A percentile compares a stretch with the other conserved stretches of the same genome.
Conservation (phyloP, 805 yeast species). For the Lachancea thermotolerans region DNA sequence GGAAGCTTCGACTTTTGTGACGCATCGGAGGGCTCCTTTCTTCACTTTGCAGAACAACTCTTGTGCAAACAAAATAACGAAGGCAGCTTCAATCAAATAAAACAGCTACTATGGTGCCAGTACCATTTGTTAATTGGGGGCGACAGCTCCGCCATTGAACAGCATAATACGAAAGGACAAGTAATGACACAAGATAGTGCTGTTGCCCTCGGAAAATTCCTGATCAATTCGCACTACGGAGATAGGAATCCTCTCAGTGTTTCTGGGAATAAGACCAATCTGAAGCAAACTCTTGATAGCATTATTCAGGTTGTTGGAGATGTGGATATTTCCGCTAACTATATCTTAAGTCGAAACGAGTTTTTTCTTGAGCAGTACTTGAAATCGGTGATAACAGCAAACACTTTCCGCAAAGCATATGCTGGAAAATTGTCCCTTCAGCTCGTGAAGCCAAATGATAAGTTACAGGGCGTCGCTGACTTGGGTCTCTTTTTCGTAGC, state of each 20-base stretch:
- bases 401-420: slow-evolving; percentile 43
- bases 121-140: slow-evolving; percentile 60
- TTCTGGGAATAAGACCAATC: slow-evolving; percentile 54
- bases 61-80: slow-evolving; percentile 38
- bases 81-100: slow-evolving; percentile 57
- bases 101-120: slow-evolving; percentile 73
- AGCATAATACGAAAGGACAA: slow-evolving; percentile 49
- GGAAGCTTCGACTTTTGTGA: slow-evolving; percentile 70
- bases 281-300: slow-evolving; percentile 65
- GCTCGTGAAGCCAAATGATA: slow-evolving; percentile 29
- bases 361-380: slow-evolving; percentile 42
- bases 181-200: slow-evolving; percentile 33
- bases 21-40: slow-evolving; percentile 51
- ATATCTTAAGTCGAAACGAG: slow-evolving; percentile 40
- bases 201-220: slow-evolving; percentile 27
- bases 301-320: slow-evolving; percentile 67
- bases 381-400: slow-evolving; percentile 39
- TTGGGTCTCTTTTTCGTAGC: slow-evolving; percentile 49
- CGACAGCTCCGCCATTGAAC: slow-evolving; percentile 55
- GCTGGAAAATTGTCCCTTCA: slow-evolving; percentile 39
- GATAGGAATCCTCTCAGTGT: slow-evolving; percentile 54
- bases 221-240: slow-evolving; percentile 34
- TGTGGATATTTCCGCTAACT: slow-evolving; percentile 41
- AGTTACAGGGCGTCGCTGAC: slow-evolving; percentile 48
- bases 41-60: slow-evolving; percentile 51